Evolutionary conservation across 805 yeast species (phyloP).

Genomic region (Isabelozyma heimii): DNA sequence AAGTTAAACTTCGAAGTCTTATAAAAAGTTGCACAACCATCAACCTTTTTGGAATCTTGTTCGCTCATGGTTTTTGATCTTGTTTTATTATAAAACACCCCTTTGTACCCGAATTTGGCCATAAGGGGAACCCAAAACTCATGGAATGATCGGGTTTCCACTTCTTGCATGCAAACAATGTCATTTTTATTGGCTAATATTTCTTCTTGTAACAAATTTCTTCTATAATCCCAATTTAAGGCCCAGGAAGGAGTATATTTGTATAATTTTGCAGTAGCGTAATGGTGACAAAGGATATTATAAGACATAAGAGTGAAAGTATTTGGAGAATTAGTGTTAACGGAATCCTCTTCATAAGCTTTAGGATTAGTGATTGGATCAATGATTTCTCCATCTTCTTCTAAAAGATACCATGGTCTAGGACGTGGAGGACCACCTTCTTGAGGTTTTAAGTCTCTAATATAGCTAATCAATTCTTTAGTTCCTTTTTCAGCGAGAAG

Average conservation of each 20-base stretch:
- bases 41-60: conserved; percentile 82
- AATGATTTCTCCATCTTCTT: conserved; percentile 68
- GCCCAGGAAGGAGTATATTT: conserved; percentile 98
- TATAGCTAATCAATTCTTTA: conserved; percentile 70
- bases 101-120: conserved; percentile 72
- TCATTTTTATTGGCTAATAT: conserved; percentile 66
- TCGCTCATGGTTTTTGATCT: conserved; percentile 88
- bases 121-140: conserved; percentile 82
- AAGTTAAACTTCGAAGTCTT: conserved; percentile 66
- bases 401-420: conserved; percentile 79
- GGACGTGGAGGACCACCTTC: conserved; percentile 47
- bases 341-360: conserved; percentile 27
- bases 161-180: conserved; percentile 91
- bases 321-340: conserved; percentile 24
- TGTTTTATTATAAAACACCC: conserved; percentile 81
- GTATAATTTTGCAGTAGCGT: conserved; percentile 89
- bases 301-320: conserved; percentile 79
- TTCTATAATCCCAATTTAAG: conserved; percentile 86
- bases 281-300: conserved; percentile 92
- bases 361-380: conserved; percentile 30
- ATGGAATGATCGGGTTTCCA: conserved; percentile 80
- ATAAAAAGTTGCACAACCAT: conserved; percentile 97
- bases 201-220: conserved; percentile 72
- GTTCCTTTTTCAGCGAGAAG: conserved; percentile 81
- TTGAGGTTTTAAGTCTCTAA: conserved; percentile 80